Base-by-base conservation (phyloP, 805 yeast species). In the Ogataea salicorniae region DNA sequence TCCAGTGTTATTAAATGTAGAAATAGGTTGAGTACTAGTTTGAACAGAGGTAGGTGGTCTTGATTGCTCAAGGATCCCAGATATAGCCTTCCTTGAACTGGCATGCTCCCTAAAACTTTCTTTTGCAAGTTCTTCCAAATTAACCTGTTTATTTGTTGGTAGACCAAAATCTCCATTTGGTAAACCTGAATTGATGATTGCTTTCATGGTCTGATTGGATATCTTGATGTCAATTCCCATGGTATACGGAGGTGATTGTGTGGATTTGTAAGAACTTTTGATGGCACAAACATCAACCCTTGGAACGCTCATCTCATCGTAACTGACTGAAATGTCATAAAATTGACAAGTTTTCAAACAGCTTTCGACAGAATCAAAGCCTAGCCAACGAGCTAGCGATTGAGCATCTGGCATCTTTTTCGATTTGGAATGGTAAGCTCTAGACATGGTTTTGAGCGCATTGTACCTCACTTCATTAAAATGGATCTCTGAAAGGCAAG, bases 401-500 rank as follows among this genome's bases (percentile, higher is more conserved):
- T 59, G 57, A 0, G 79, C 72, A 4, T 52, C 51, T 6, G 81
- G 72, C 50, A 83, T 78, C 1, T 89, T 84, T 56, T 80, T 84
- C 2, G 88, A 83, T 48, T 80, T 83, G 2, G 82, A 74, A 58
- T 91, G 95, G 48, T 80, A 75, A 0, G 90, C 70, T 48, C 78
- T 71, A 4, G 85, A 69, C 69, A 94, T 71, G 0, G 88, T 70
- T 56, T 79, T 80, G 47, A 92, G 61, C 0, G 92, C 90, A 57
- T 80, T 80, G 54, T 85, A 81, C 40, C 97, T 67, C 3, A 90
- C 72, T 48, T 89, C 92, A 57, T 85, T 87, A 60, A 88, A 80
- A 55, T 86, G 90, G 2, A 83, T 80, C 61, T 94, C 96, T 17
- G 87, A 66, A 36, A 92, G 67, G 49, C 92, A 89, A 2, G 87